phyloP scores from a whole-genome alignment of 2,329 filamentous ascomycete species.

The Akanthomyces uredinophilus region DNA sequence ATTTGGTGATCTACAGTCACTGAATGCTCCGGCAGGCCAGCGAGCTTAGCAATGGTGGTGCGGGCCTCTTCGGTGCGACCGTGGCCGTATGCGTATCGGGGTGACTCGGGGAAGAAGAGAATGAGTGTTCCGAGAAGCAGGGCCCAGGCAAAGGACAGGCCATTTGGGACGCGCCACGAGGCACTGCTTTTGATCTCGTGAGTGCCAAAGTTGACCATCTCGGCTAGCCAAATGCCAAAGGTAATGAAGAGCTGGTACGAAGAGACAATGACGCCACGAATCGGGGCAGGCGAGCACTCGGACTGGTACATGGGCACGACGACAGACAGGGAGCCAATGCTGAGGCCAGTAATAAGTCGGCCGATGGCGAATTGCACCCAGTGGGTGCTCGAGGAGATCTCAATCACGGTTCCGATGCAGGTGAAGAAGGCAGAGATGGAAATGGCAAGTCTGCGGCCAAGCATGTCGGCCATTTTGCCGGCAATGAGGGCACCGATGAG shows the following conservation, averaged over 20 bases:
- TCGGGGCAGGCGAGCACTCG: conserved; percentile 59
- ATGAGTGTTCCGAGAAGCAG: conserved; percentile 46
- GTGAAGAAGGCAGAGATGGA: conserved; percentile 58
- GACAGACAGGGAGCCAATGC: conserved; percentile 60
- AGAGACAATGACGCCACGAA: conserved; percentile 58
- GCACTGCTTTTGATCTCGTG: conserved; percentile 38
- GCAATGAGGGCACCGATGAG: conserved; percentile 52
- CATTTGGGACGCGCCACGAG: conserved; percentile 60
- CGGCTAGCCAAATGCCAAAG: conserved; percentile 57
- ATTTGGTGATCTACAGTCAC: conserved; percentile 43
- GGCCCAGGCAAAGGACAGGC: conserved; percentile 51
- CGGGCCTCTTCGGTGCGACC: conserved; percentile 45
- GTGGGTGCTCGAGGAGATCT: conserved; percentile 48
- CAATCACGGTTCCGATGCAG: conserved; percentile 58
- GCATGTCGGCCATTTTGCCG: conserved; percentile 56
- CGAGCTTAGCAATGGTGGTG: conserved; percentile 41
- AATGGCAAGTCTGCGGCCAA: conserved; percentile 59
- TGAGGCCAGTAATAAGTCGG: conserved; percentile 60
- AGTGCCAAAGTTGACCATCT: conserved; percentile 59
- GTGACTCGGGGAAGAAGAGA: conserved; percentile 50
- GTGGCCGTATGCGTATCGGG: conserved; percentile 44
- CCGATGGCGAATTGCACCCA: conserved; percentile 65
- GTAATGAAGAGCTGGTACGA: conserved; percentile 67
- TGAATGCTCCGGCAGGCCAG: conserved; percentile 36
- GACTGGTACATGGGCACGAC: conserved; percentile 65